Evolutionary conservation across 2,329 filamentous ascomycete species (phyloP).

Genomic region (Pyricularia sp.): DNA sequence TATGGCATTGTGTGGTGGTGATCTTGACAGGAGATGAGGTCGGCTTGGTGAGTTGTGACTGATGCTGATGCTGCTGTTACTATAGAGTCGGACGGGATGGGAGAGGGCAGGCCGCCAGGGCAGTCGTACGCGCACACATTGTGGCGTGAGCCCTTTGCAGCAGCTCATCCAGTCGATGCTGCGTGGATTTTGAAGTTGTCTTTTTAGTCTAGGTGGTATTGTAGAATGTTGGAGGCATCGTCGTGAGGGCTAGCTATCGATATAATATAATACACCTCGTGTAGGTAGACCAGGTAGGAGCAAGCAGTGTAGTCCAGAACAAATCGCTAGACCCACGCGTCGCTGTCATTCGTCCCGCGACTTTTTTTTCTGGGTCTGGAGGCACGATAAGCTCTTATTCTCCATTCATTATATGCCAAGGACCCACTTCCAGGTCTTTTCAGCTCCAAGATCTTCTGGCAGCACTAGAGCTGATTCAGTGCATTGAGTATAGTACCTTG

Average conservation of each 20-base stretch:
- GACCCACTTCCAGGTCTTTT: not conserved
- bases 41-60: not conserved
- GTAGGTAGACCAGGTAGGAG: not conserved
- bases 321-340: not conserved
- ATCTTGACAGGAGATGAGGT: not conserved
- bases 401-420: not conserved
- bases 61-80: not conserved
- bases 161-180: slow-evolving; percentile 15
- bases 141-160: slow-evolving; percentile 6
- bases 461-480: not conserved
- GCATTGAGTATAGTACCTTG: not conserved
- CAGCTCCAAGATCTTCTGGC: not conserved
- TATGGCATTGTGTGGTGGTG: not conserved
- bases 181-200: not conserved
- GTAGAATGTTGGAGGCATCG: not conserved
- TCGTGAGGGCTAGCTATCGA: not conserved
- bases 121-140: slow-evolving; percentile 1
- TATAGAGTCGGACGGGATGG: not conserved
- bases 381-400: not conserved
- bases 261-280: not conserved
- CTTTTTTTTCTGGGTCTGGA: not conserved
- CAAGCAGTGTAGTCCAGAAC: too few relatives aligned
- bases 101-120: not conserved
- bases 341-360: not conserved
- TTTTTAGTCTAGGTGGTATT: not conserved